Base-by-base conservation (phyloP, 2,329 filamentous ascomycete genomes). In the Coniella lustricola region DNA sequence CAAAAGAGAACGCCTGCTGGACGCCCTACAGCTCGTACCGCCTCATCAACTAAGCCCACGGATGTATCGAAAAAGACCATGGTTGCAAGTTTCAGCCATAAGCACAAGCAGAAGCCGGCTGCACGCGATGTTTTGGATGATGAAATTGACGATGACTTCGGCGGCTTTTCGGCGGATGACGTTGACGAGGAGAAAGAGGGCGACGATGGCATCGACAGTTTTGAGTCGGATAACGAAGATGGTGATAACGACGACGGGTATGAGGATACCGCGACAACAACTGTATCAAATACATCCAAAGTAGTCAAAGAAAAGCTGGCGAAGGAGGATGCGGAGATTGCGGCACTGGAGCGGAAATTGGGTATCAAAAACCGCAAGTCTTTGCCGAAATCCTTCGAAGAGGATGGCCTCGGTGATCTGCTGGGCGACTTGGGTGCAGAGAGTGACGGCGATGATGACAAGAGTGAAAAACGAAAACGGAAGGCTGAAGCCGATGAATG, bases 261-360 rank as follows among this genome's bases (percentile, higher is more conserved):
- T 43, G 56, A 63, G 39, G 59, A 40, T n/a, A 50, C 14, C 32
- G 52, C 9, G 16, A 54, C 56, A 10, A 33, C 50, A n/a, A 43
- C 42, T 2, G 16, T 60, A 1, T 17, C 40, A 12, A 42, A 42
- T n/a, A 17, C 17, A 9, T 64, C 68, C 5, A 67, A 62, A 41
- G 55, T 55, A 17, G 62, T 81, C n/a, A 79, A 75, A 60, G 76
- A 83, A 3, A 81, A 78, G 56, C 70, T 96, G 4, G 82, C 79
- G 1, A 74, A 87, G 53, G 91, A 98, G 50, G 90, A 97, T 60
- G 87, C 82, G 2, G 89, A 95, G 57, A 97, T 98, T 57, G 84
- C 85, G 17, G 82, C 82, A 3, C 71, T 96, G 29, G 93, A 98
- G 68, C 90, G 84, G 64, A 94, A 87, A 60, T 70, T 98, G 3